Evolutionary conservation across 2,329 filamentous ascomycete species (phyloP).

Genomic region (Colletotrichum liaoningense): DNA sequence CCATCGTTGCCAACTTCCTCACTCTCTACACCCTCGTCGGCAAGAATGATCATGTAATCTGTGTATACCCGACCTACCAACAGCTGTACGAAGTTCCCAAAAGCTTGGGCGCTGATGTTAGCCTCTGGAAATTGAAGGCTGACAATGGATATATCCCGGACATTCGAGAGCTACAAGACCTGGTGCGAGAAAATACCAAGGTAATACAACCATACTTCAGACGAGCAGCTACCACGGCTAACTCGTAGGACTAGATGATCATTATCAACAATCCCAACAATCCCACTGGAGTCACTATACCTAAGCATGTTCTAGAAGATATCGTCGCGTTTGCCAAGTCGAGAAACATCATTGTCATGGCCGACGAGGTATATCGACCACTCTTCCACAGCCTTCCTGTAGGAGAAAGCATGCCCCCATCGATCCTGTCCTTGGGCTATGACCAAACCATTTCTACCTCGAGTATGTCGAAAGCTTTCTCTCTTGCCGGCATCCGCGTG

Average conservation of each 20-base stretch:
- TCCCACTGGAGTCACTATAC: constrained; percentile 79
- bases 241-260: constrained; percentile 52
- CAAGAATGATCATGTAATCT: constrained; percentile 82
- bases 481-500: constrained; percentile 81
- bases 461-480: constrained; percentile 89
- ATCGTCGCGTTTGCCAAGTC: constrained; percentile 73
- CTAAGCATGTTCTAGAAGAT: constrained; percentile 67
- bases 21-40: constrained; percentile 76
- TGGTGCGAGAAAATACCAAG: constrained; percentile 77
- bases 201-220: constrained; percentile 57
- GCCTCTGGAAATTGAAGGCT: constrained; percentile 75
- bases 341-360: constrained; percentile 74
- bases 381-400: constrained; percentile 76
- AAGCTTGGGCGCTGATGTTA: constrained; percentile 78
- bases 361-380: constrained; percentile 87
- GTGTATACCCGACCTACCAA: constrained; percentile 85
- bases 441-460: constrained; percentile 79
- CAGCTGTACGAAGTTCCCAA: constrained; percentile 80
- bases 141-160: constrained; percentile 74
- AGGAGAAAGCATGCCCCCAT: constrained; percentile 66
- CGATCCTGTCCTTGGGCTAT: constrained; percentile 78
- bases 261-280: constrained; percentile 82
- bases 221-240: neutral
- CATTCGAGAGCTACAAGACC: constrained; percentile 69
- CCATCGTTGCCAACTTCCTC: constrained; percentile 82